A percentile compares a stretch with the other conserved stretches of the same genome.
Conservation (phyloP, 1,139 yeast species). For the Geotrichum reessii region DNA sequence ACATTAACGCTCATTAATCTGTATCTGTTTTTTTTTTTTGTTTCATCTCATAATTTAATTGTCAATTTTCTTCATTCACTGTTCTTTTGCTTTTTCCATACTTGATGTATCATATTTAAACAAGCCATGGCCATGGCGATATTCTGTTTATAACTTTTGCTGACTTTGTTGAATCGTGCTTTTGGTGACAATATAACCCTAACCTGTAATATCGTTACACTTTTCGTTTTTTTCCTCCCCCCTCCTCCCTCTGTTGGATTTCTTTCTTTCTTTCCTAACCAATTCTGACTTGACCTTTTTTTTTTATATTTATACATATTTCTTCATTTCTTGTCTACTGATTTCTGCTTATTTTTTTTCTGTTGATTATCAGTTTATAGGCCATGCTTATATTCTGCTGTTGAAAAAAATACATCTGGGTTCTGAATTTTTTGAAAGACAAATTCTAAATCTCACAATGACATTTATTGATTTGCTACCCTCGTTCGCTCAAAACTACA, state of each 20-base stretch:
- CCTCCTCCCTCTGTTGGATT: not conserved
- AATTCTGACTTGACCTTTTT: not conserved
- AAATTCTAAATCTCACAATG: not conserved
- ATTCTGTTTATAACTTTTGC: not conserved
- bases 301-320: too few species aligned
- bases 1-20: conserved; percentile 55
- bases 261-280: not conserved
- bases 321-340: not conserved
- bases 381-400: conserved; percentile 11
- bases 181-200: not conserved
- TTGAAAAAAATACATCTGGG: conserved; percentile 7
- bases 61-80: not conserved
- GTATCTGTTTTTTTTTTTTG: not conserved
- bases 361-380: not conserved
- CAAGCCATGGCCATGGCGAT: not conserved
- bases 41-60: not conserved
- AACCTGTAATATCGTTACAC: not conserved
- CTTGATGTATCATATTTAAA: too few species aligned
- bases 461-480: not conserved
- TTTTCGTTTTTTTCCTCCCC: not conserved
- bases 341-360: not conserved
- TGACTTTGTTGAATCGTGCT: not conserved
- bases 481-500: not conserved
- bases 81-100: not conserved
- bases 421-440: not conserved